Evolutionary conservation across 805 yeast species (phyloP), one percentile per base, ranked within the genome.

Genomic region (Yarrowia bubula): DNA sequence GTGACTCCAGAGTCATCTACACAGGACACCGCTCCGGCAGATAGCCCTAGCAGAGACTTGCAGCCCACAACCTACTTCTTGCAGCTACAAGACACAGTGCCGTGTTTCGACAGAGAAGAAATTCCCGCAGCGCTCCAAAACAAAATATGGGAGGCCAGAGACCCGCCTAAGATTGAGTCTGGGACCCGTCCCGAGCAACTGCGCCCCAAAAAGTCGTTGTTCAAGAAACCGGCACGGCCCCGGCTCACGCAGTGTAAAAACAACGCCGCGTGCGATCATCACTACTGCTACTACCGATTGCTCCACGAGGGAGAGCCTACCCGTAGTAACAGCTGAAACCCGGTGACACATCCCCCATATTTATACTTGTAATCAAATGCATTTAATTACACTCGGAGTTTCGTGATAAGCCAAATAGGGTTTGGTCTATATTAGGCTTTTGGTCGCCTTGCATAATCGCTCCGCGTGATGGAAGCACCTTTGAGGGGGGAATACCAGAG

Each of bases 381-480:
- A 33, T 48, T 46, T 48, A 48, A 48, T 48, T 48, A 48, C 58
- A 22, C 43, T 37, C 35, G 43, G 58, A 51, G 37, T 18, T 11
- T 51, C 43, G 58, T 51, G 58, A 51, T 51, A 51, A 51, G 58
- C 42, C 13, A 37, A 10, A 14, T 35, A 48, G 41, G 15, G 41
- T 48, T 48, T 33, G 41, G 17, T 6, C 55, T 35, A 39, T 11
- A 41, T 55, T 55, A 55, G 47, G 47, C 47, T 55, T 55, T 15
- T 55, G 37, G 61, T 28, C 38, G 38, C 61, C 61, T 55, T 41
- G 61, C 61, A 55, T 55, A 55, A 55, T 55, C 61, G 46, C 61
- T 55, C 61, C 61, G 61, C 61, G 61, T 55, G 61, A 55, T 55
- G 46, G 61, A 55, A 41, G 61, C 61, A 55, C 61, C 46, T 55